phyloP scores from a whole-genome alignment of 2,329 filamentous ascomycete genomes.

The Cladosporium halotolerans region DNA sequence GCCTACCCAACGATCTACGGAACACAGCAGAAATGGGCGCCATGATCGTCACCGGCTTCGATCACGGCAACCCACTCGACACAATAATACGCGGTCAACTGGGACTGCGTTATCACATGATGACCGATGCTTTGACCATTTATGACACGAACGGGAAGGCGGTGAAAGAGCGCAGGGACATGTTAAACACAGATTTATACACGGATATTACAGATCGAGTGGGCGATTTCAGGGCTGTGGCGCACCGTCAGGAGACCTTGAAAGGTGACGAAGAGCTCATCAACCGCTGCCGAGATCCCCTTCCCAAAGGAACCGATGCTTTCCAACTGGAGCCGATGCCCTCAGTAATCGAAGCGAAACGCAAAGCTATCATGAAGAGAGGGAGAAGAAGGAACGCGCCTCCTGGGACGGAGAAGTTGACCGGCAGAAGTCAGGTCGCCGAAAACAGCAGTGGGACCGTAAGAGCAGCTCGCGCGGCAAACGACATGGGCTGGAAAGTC shows the following conservation, averaged over 20 bases:
- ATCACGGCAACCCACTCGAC: conserved; percentile 89
- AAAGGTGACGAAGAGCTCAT: conserved; percentile 79
- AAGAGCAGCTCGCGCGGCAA: conserved; percentile 70
- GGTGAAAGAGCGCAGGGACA: conserved; percentile 72
- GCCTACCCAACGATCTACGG: conserved; percentile 48
- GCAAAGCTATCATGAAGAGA: conserved; percentile 26
- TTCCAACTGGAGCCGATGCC: conserved; percentile 29
- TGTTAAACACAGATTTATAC: conserved; percentile 82
- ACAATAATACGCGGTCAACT: conserved; percentile 86
- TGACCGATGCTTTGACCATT: conserved; percentile 75
- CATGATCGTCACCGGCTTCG: conserved; percentile 96
- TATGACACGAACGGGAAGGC: conserved; percentile 77
- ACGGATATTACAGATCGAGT: conserved; percentile 91
- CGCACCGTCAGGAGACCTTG: conserved; percentile 61
- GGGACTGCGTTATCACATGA: conserved; percentile 73
- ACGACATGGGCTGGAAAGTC: conserved; percentile 75
- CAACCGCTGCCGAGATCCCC: conserved; percentile 72
- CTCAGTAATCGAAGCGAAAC: conserved; percentile 21
- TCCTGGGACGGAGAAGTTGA: conserved; percentile 53
- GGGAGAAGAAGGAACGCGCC: conserved; percentile 41
- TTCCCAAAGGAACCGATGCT: conserved; percentile 23
- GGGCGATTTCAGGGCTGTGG: conserved; percentile 80
- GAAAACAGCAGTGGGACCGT: conserved; percentile 62
- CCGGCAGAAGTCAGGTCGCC: conserved; percentile 66
- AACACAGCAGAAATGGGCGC: conserved; percentile 94